phyloP scores from a whole-genome alignment of 2,329 filamentous ascomycete genomes.

The Talaromyces pinophilus region DNA sequence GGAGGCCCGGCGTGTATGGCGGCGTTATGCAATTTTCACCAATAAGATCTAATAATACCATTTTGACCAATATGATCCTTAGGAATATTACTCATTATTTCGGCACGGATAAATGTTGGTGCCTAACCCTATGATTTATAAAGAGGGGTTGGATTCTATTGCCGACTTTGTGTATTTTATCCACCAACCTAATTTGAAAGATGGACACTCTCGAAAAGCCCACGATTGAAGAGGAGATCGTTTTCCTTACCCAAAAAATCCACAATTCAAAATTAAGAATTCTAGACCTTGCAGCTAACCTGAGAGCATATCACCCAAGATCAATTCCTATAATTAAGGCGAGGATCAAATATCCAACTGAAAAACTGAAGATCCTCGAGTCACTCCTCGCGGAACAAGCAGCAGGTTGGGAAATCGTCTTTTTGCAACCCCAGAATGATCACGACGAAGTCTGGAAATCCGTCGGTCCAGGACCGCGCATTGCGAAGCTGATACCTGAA shows the following conservation, averaged over 20 bases:
- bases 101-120: too few relatives aligned
- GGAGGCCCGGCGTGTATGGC: too few relatives aligned
- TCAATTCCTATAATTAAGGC: neutral
- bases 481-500: neutral
- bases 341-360: neutral
- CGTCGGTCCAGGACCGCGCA: neutral
- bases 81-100: too few relatives aligned
- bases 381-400: constrained; percentile 11
- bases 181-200: neutral
- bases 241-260: neutral
- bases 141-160: neutral
- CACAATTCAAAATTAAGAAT: neutral
- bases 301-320: too few relatives aligned
- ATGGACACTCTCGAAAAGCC: neutral
- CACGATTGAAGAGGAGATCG: neutral
- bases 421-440: constrained; percentile 12
- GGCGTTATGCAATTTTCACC: too few relatives aligned
- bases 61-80: too few relatives aligned
- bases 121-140: neutral
- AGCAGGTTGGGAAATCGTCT: constrained; percentile 17
- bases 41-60: too few relatives aligned
- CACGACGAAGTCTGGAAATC: constrained; percentile 11
- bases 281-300: neutral
- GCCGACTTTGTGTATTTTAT: neutral
- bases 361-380: constrained; percentile 7